Conservation (phyloP, 768 basidiomycete species). For the Rhizopogon vinicolor region DNA sequence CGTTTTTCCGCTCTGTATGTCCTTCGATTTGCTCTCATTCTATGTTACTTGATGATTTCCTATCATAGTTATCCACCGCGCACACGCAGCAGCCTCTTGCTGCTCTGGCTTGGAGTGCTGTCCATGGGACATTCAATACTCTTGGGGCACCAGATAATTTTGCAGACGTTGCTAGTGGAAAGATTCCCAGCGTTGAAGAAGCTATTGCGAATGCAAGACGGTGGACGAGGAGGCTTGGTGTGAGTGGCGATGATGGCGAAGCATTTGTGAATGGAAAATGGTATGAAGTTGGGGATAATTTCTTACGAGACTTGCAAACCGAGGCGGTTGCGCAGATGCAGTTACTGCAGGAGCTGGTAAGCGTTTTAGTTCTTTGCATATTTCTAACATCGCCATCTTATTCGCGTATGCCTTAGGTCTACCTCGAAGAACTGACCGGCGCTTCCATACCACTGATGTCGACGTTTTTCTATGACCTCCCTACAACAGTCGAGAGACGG, state of each 20-base stretch:
- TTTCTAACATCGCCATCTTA: neutral
- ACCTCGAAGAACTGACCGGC: slow-evolving; percentile 53
- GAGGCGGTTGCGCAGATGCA: slow-evolving; percentile 58
- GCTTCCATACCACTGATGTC: slow-evolving; percentile 45
- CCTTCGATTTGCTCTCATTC: neutral
- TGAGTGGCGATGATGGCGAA: slow-evolving; percentile 31
- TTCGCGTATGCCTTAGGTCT: slow-evolving; percentile 38
- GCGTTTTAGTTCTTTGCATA: slow-evolving; percentile 8
- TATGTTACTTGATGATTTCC: neutral
- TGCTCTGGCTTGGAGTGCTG: slow-evolving; percentile 38
- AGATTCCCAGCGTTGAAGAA: slow-evolving; percentile 20
- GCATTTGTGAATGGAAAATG: slow-evolving; percentile 94
- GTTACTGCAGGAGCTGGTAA: slow-evolving; percentile 71
- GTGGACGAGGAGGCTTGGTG: slow-evolving; percentile 59
- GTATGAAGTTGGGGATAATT: slow-evolving; percentile 41
- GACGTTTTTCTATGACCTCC: slow-evolving; percentile 89
- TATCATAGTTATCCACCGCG: slow-evolving; percentile 33
- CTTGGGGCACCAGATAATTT: slow-evolving; percentile 35
- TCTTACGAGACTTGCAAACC: slow-evolving; percentile 56
- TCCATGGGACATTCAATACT: slow-evolving; percentile 34
- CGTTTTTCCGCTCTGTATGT: slow-evolving; percentile 1
- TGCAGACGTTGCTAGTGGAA: slow-evolving; percentile 32
- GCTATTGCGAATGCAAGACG: slow-evolving; percentile 38
- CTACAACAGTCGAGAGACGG: slow-evolving; percentile 63
- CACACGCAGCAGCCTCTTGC: slow-evolving; percentile 28